Percentiles rank a stretch among this genome's conserved stretches.
phyloP scores from a whole-genome alignment of 2,329 filamentous ascomycete species.

The Penicillium sclerotiorum region DNA sequence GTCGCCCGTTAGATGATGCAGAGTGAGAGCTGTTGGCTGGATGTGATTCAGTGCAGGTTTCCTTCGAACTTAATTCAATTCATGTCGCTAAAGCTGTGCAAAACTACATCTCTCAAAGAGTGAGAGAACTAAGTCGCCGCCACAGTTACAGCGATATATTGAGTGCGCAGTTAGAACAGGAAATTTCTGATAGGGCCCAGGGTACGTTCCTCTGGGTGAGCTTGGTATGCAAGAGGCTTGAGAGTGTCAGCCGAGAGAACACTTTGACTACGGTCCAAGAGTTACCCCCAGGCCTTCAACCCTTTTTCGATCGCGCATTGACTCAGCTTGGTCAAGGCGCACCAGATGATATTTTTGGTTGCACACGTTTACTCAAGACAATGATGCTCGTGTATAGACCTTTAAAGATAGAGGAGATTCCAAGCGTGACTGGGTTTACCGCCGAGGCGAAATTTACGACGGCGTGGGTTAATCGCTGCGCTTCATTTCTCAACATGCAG shows the following conservation, averaged over 20 bases:
- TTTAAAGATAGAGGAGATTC: slow-evolving; percentile 25
- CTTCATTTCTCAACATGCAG: slow-evolving; percentile 28
- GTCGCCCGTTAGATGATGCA: slow-evolving; percentile 27
- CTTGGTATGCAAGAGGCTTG: slow-evolving; percentile 31
- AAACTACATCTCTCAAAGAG: slow-evolving; percentile 23
- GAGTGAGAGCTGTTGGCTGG: slow-evolving; percentile 23
- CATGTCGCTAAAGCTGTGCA: slow-evolving; percentile 22
- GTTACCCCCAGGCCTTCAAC: slow-evolving; percentile 24
- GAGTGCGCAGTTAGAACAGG: slow-evolving; percentile 5
- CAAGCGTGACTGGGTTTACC: slow-evolving; percentile 22
- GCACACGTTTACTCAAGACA: slow-evolving; percentile 25
- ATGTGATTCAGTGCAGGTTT: slow-evolving; percentile 18
- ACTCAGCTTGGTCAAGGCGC: slow-evolving; percentile 20
- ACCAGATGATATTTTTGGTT: slow-evolving; percentile 14
- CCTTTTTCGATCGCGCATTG: slow-evolving; percentile 28
- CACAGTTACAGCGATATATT: slow-evolving; percentile 12
- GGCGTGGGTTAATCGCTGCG: slow-evolving; percentile 19
- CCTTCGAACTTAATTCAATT: slow-evolving; percentile 15
- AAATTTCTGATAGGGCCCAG: slow-evolving; percentile 21
- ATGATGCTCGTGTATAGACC: slow-evolving; percentile 30
- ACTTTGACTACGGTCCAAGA: slow-evolving; percentile 15
- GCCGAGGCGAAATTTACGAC: slow-evolving; percentile 11
- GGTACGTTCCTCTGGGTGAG: slow-evolving; percentile 32
- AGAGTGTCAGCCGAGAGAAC: slow-evolving; percentile 9
- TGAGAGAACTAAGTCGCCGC: slow-evolving; percentile 19